Evolutionary conservation across 1,139 yeast genomes (phyloP).

Genomic region (Nadsonia starkeyi-henricii): DNA sequence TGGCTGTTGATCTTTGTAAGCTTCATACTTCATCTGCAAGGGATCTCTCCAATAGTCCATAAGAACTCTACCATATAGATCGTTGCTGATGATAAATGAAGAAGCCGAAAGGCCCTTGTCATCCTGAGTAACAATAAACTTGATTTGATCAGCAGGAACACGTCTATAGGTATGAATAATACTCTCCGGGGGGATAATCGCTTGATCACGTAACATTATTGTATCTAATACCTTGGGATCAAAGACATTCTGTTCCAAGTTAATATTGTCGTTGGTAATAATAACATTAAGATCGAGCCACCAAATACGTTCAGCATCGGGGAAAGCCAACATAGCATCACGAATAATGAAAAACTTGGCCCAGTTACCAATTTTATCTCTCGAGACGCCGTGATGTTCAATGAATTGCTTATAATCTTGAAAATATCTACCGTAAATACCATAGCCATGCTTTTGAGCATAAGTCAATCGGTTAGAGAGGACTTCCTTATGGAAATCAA

Average conservation of each 20-base stretch:
- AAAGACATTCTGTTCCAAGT: constrained; percentile 31
- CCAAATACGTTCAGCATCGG: constrained; percentile 78
- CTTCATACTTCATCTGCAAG: constrained; percentile 48
- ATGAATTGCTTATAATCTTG: constrained; percentile 46
- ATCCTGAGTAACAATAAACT: constrained; percentile 53
- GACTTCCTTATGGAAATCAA: constrained; percentile 43
- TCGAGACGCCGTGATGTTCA: constrained; percentile 8
- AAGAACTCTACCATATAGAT: constrained; percentile 48
- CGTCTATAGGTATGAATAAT: constrained; percentile 60
- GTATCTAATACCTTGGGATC: constrained; percentile 44
- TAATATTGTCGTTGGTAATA: constrained; percentile 51
- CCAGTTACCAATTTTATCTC: constrained; percentile 30
- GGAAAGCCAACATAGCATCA: constrained; percentile 85
- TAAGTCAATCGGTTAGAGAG: constrained; percentile 75
- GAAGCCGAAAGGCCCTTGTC: constrained; percentile 48
- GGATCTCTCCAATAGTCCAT: constrained; percentile 61
- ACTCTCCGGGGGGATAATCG: constrained; percentile 36
- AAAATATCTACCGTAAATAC: constrained; percentile 66
- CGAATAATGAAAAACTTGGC: constrained; percentile 46
- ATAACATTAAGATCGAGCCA: constrained; percentile 68
- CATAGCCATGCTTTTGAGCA: constrained; percentile 61
- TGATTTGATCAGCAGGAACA: constrained; percentile 38
- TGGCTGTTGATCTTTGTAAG: constrained; percentile 46
- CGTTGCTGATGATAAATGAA: constrained; percentile 55
- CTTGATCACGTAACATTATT: constrained; percentile 50